A percentile compares a stretch with the other conserved stretches of the same genome.
These are phyloP conservation scores for Cladorrhinum sp. DNA, from an alignment of 2,329 filamentous ascomycete species.

Conservation along the genomic window DNA sequence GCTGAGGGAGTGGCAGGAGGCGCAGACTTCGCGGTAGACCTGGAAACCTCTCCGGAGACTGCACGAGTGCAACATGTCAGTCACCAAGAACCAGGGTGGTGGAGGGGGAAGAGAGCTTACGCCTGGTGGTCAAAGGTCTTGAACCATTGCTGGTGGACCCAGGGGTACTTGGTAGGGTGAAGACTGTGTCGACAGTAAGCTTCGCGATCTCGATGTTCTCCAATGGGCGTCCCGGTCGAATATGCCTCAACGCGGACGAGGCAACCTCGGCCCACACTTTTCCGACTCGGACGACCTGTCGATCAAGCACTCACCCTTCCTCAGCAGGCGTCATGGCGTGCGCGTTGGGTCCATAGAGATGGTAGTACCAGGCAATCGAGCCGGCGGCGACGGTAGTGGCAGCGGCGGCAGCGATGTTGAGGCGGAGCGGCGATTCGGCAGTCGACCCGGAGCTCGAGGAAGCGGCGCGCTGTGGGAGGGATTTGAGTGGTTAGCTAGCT, in stretches of 20 bases:
- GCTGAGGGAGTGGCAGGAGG: slow-evolving; percentile 92
- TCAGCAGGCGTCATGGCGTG: slow-evolving; percentile 90
- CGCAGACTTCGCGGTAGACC: slow-evolving; percentile 98
- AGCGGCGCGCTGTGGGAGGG: slow-evolving; percentile 52
- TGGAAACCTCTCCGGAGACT: slow-evolving; percentile 98
- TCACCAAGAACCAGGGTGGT: slow-evolving; percentile 15
- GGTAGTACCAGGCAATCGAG: slow-evolving; percentile 95
- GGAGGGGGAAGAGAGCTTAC: slow-evolving; percentile 55
- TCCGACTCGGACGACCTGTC: not conserved
- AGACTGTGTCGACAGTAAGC: slow-evolving; percentile 59
- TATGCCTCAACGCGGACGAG: slow-evolving; percentile 27
- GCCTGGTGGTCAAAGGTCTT: slow-evolving; percentile 97
- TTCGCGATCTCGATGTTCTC: slow-evolving; percentile 9
- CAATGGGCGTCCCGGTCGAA: slow-evolving; percentile 15
- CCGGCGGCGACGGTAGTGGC: slow-evolving; percentile 84
- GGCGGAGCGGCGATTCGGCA: slow-evolving; percentile 71
- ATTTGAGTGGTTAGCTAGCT: slow-evolving; percentile 26
- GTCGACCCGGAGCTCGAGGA: slow-evolving; percentile 70
- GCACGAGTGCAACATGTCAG: slow-evolving; percentile 14
- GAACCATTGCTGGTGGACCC: slow-evolving; percentile 87
- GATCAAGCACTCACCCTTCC: slow-evolving; percentile 78
- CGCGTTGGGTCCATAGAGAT: slow-evolving; percentile 85
- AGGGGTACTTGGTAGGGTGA: slow-evolving; percentile 87
- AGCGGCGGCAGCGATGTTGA: slow-evolving; percentile 82
- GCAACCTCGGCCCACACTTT: slow-evolving; percentile 18